Evolutionary conservation across 305 asterid genomes (phyloP).

Genomic region (Fraxinus albicans): DNA sequence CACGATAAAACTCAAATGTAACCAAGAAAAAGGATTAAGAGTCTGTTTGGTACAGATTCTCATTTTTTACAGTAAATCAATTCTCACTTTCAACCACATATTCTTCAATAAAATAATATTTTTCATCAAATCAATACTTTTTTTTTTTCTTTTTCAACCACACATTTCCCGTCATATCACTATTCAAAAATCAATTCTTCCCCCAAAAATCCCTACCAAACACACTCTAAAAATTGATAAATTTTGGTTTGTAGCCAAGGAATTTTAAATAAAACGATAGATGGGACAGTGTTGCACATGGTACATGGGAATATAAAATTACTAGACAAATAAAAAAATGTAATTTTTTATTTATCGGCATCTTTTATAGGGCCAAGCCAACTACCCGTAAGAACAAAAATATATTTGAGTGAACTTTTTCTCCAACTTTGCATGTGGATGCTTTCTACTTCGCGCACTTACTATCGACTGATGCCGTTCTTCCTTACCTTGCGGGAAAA

Average conservation of each 20-base stretch:
- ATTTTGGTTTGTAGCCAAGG: constrained; percentile 40
- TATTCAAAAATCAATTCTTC: no score
- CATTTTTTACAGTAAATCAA: no score
- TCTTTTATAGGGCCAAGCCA: constrained; percentile 36
- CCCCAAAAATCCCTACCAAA: no score
- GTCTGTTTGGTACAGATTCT: no score
- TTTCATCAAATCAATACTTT: no score
- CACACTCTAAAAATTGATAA: constrained; percentile 23
- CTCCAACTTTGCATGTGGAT: constrained; percentile 43
- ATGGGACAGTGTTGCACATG: constrained; percentile 68
- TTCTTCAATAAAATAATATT: no score
- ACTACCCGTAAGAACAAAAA: constrained; percentile 29
- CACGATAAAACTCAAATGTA: constrained; percentile 1
- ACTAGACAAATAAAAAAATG: constrained; percentile 10
- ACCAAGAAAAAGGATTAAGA: constrained; percentile 16
- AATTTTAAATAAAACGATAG: constrained; percentile 29
- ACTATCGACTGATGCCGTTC: constrained; percentile 21
- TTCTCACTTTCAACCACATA: no score
- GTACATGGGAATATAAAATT: constrained; percentile 40
- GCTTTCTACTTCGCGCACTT: constrained; percentile 37
- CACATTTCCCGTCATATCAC: no score
- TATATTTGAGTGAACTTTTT: constrained; percentile 23
- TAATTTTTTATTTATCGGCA: constrained; percentile 20
- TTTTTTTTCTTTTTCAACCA: no score
- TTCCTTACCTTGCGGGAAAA: neutral